Conservation (phyloP, 306 rosid species). For the Lagenaria siceraria region DNA sequence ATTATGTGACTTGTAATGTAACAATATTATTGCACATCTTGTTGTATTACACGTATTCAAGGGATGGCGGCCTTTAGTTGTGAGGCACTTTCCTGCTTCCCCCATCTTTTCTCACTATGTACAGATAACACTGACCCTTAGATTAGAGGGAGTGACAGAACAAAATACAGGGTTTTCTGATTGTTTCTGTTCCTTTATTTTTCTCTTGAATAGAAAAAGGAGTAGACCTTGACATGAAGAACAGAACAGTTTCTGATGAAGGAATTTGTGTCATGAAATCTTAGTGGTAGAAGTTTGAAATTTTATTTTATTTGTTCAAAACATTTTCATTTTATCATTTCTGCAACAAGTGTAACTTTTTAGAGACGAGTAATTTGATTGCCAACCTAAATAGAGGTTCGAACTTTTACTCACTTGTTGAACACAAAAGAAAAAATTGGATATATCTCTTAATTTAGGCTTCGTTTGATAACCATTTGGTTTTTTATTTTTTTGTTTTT, state of each 20-base stretch:
- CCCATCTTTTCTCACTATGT: neutral
- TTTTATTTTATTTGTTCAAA: neutral
- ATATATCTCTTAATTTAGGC: no score
- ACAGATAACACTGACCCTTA: neutral
- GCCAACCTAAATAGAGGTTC: no score
- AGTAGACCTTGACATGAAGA: neutral
- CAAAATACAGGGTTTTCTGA: neutral
- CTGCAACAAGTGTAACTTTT: no score
- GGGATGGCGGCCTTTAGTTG: neutral
- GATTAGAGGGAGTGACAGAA: neutral
- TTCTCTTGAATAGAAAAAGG: neutral
- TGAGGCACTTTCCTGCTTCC: neutral
- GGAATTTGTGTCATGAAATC: neutral
- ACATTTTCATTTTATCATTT: neutral
- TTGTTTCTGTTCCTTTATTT: neutral
- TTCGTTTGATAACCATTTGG: no score
- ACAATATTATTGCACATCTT: neutral
- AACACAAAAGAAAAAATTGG: no score
- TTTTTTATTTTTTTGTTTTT: no score
- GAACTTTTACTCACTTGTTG: no score
- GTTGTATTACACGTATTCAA: neutral
- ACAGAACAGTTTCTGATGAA: neutral
- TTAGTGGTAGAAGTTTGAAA: neutral
- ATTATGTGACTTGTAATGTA: neutral
- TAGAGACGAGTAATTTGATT: no score